A percentile compares a stretch with the other conserved stretches of the same genome.
These are phyloP conservation scores for Poronia punctata DNA, from an alignment of 495 filamentous ascomycete species.

Conservation along the genomic window DNA sequence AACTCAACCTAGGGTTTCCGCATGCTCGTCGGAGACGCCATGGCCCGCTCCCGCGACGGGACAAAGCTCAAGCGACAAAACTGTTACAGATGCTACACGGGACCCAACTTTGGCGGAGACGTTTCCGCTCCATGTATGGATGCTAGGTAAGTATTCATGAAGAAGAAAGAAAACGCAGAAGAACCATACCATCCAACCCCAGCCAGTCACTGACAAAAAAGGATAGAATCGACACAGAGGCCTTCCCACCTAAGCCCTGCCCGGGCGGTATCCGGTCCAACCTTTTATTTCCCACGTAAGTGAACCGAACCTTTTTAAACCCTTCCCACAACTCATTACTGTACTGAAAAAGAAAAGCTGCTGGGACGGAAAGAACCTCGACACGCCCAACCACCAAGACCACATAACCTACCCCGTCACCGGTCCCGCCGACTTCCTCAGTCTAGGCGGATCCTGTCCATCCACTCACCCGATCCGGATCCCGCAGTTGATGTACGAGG, in stretches of 20 bases:
- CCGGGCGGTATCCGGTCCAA: conserved; percentile 44
- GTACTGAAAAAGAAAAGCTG: conserved; percentile 29
- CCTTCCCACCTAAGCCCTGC: conserved; percentile 34
- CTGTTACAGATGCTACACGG: conserved; percentile 45
- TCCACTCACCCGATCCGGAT: conserved; percentile 41
- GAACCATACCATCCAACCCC: background rate
- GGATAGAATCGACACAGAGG: conserved; percentile 31
- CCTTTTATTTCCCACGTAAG: conserved; percentile 46
- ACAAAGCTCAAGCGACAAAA: conserved; percentile 34
- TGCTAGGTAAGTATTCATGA: conserved; percentile 11
- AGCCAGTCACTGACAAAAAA: conserved; percentile 4
- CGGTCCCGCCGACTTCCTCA: conserved; percentile 42
- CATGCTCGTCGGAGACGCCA: conserved; percentile 46
- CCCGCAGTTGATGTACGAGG: conserved; percentile 46
- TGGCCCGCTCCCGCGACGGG: conserved; percentile 30
- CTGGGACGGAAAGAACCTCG: conserved; percentile 50
- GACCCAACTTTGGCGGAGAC: conserved; percentile 43
- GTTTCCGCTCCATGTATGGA: conserved; percentile 37
- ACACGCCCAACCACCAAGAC: conserved; percentile 46
- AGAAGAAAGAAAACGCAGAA: too few relatives aligned
- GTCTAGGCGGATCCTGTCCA: conserved; percentile 38
- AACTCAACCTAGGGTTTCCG: conserved; percentile 48
- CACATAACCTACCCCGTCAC: conserved; percentile 39
- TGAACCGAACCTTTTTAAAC: background rate
- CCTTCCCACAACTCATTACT: background rate